Percentiles rank a stretch among this genome's conserved stretches.
Conservation (phyloP, 345 rosid genomes). For the Raphanus sativus region DNA sequence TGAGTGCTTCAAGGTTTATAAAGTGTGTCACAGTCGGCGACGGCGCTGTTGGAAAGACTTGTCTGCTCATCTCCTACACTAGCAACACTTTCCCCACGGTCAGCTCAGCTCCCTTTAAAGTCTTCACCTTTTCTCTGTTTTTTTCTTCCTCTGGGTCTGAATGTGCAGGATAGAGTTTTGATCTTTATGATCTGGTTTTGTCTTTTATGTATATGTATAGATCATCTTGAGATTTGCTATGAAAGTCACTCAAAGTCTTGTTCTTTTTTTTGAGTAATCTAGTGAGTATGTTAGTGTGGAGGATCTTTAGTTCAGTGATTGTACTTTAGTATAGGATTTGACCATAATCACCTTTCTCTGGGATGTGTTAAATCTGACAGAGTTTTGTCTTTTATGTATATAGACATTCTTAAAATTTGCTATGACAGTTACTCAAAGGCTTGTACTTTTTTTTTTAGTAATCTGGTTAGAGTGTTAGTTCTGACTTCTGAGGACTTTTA, state of each 20-base stretch:
- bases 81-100: constrained; percentile 80
- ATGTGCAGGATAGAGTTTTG: not conserved
- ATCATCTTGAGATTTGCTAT: not conserved
- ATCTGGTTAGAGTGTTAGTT: not conserved
- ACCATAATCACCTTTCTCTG: no score
- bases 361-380: no score
- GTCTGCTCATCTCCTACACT: constrained; percentile 77
- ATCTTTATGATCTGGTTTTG: not conserved
- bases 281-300: not conserved
- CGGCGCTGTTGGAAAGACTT: constrained; percentile 78
- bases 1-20: constrained; percentile 74
- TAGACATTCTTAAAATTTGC: no score
- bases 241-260: not conserved
- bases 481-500: not conserved
- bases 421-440: no score
- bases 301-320: not conserved
- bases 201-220: not conserved
- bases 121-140: constrained; percentile 7
- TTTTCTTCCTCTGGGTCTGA: not conserved
- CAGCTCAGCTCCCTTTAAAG: constrained; percentile 13
- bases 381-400: no score
- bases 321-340: no score
- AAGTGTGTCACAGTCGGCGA: constrained; percentile 80
- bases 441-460: not conserved
- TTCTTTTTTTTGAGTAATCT: not conserved